Base-by-base conservation (phyloP, 2,329 filamentous ascomycete species). In the Fusarium hainanense region DNA sequence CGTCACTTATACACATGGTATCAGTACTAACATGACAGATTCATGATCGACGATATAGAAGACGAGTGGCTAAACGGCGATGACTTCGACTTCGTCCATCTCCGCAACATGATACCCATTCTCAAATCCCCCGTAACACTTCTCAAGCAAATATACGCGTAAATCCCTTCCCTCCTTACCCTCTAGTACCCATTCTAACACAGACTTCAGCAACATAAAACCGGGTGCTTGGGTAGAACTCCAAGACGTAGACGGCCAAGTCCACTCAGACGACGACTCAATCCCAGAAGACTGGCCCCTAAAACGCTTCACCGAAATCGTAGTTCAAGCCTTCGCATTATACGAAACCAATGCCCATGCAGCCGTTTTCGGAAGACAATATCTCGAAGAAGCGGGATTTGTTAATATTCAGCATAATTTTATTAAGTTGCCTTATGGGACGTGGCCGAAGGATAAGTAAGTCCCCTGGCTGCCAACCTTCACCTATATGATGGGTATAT, bases 61-160 rank as follows among this genome's bases (percentile, higher is more conserved):
- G 74, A 72, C 2, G 72, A 77, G 8, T 90, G 88, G 88, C 79
- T 87, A 12, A 74, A 76, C 50, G 77, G 79, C 3, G 75, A 84
- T 49, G 73, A 83, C 71, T 84, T 89, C 72, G 88, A 90, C 76
- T 85, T 86, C 65, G 85, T 91, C 54, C 89, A 90, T 75, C 84
- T 86, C 1, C 83, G 86, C 10, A 75, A 88, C 71, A 82, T 92
- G 78, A 81, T 83, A 14, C 79, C 80, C 0, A 78, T 82, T 3
- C 69, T 79, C 12, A 78, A 80, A 41, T 77, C 75, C 0, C 78
- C 78, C 0, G 75, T 78, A 1, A 54, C 28, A 2, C 61, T 79
- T 0, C 64, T 79, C 12, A 75, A 73, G 27, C 77, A 78, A 57
- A 70, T 72, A 25, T 77, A 74, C n/a, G 68, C 71, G 78, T 77